phyloP scores from a whole-genome alignment of 2,329 filamentous ascomycete genomes.

The Paecilomyces formosus region DNA sequence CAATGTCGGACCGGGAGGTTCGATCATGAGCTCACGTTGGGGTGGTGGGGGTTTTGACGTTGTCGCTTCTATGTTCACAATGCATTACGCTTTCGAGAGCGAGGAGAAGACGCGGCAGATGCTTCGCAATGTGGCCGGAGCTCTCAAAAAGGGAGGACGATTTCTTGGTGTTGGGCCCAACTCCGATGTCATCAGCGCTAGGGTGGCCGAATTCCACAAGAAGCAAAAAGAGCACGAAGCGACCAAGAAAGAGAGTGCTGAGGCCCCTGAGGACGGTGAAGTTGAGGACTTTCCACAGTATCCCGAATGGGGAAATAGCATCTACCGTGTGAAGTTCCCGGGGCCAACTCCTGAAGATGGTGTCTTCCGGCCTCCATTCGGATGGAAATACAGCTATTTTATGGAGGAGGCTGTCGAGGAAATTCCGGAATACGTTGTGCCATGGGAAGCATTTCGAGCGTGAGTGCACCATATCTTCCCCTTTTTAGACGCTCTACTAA shows the following conservation, averaged over 20 bases:
- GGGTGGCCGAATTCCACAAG: slow-evolving; percentile 70
- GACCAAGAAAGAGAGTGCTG: slow-evolving; percentile 30
- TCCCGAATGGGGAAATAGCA: slow-evolving; percentile 81
- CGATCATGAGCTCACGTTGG: slow-evolving; percentile 54
- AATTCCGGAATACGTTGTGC: slow-evolving; percentile 94
- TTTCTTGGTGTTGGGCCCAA: slow-evolving; percentile 97
- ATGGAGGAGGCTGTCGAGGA: slow-evolving; percentile 93
- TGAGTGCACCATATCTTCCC: slow-evolving; percentile 17
- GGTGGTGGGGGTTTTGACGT: slow-evolving; percentile 82
- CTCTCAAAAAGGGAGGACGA: slow-evolving; percentile 85
- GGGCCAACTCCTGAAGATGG: slow-evolving; percentile 76
- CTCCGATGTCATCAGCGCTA: slow-evolving; percentile 77
- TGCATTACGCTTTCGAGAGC: slow-evolving; percentile 96
- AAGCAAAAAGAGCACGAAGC: slow-evolving; percentile 37
- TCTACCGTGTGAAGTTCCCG: slow-evolving; percentile 86
- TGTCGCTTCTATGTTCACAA: slow-evolving; percentile 98
- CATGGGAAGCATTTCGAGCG: slow-evolving; percentile 95
- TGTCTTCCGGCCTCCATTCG: slow-evolving; percentile 86
- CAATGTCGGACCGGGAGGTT: slow-evolving; percentile 52
- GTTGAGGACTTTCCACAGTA: slow-evolving; percentile 56
- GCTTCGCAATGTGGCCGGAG: slow-evolving; percentile 84
- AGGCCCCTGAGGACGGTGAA: slow-evolving; percentile 37
- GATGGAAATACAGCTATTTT: slow-evolving; percentile 97
- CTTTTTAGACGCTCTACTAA: slow-evolving; percentile 4
- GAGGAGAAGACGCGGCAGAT: slow-evolving; percentile 86